Percentiles rank a stretch among this genome's conserved stretches.
Conservation (phyloP, 2,329 filamentous ascomycete genomes). For the Cryphonectria nitschkei region DNA sequence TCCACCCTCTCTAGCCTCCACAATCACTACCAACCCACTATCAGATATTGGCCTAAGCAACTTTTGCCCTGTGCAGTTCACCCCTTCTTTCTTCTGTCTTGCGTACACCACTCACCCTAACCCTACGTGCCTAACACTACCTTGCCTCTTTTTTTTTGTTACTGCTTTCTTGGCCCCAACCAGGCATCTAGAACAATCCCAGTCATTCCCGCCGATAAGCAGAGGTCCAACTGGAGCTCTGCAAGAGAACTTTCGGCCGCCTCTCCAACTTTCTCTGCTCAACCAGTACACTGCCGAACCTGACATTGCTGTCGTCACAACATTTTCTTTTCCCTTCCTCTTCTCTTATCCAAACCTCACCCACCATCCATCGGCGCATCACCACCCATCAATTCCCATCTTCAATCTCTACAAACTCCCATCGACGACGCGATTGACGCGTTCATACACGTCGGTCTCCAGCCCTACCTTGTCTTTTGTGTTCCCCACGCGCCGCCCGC, state of each 20-base stretch:
- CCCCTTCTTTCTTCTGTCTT: background rate
- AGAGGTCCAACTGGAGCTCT: constrained; percentile 14
- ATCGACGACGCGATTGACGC: constrained; percentile 31
- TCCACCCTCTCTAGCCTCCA: constrained; percentile 9
- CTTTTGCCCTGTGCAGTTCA: background rate
- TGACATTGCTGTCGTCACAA: constrained; percentile 21
- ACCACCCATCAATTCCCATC: constrained; percentile 24
- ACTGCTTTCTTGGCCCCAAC: constrained; percentile 7
- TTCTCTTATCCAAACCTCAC: background rate
- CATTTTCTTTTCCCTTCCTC: constrained; percentile 10
- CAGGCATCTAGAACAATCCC: constrained; percentile 18
- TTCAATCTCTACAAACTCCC: constrained; percentile 4
- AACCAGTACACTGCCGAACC: constrained; percentile 23
- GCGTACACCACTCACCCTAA: background rate
- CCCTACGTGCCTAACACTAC: background rate
- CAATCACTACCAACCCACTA: background rate
- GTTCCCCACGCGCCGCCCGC: constrained; percentile 30
- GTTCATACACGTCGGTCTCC: constrained; percentile 24
- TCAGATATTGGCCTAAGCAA: background rate
- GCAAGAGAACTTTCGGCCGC: constrained; percentile 21
- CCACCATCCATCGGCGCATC: constrained; percentile 19
- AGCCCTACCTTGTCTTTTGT: constrained; percentile 23
- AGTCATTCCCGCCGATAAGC: constrained; percentile 23
- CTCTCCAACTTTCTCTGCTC: constrained; percentile 27
- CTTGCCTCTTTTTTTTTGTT: background rate